phyloP scores from a whole-genome alignment of 2,329 filamentous ascomycete species.

The Endocalyx cinctus region DNA sequence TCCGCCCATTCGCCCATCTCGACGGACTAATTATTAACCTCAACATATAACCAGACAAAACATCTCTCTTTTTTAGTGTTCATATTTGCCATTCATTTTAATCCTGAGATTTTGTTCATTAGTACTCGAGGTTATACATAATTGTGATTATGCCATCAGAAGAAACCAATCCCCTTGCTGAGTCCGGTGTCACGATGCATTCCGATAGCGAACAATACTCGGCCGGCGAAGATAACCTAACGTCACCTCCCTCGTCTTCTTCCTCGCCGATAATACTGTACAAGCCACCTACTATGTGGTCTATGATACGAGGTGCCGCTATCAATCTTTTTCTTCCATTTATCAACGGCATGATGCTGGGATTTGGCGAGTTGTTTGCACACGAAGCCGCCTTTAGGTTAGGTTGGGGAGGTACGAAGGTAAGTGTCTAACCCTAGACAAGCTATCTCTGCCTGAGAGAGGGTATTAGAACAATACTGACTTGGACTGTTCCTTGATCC shows the following conservation, averaged over 20 bases:
- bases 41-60: too few species aligned
- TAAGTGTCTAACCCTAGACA: too few species aligned
- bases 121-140: too few species aligned
- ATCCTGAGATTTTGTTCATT: too few species aligned
- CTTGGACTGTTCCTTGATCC: background rate
- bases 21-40: too few species aligned
- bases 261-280: conserved; percentile 77
- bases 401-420: conserved; percentile 92
- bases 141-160: conserved; percentile 55
- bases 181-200: conserved; percentile 71
- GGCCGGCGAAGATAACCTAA: conserved; percentile 55
- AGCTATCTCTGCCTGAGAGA: too few species aligned
- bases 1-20: too few species aligned
- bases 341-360: conserved; percentile 96
- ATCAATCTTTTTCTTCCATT: conserved; percentile 97
- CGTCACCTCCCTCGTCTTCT: conserved; percentile 57
- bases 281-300: conserved; percentile 82
- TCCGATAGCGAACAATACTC: conserved; percentile 84
- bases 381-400: conserved; percentile 91
- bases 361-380: conserved; percentile 93
- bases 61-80: too few species aligned
- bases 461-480: too few species aligned
- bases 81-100: too few species aligned
- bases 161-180: conserved; percentile 52
- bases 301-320: conserved; percentile 77